Evolutionary conservation across 228 moss, liverwort and hornwort species (phyloP), one percentile per base, ranked within the genome.

Genomic region (Sphagnum magellanicum): DNA sequence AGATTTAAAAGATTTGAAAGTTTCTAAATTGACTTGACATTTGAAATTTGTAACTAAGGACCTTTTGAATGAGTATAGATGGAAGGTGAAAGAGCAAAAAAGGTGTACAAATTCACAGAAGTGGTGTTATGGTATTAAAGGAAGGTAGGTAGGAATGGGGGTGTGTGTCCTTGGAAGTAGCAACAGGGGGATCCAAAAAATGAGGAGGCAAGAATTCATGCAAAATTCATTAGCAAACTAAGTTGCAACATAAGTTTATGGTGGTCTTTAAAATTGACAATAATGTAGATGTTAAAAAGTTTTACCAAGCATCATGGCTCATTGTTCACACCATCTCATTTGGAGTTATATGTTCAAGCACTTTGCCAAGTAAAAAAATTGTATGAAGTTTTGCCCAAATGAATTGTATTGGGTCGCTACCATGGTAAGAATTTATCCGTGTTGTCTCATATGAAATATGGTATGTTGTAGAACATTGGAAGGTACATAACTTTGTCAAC

Each of bases 221-320:
- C 71, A n/a, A 79, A 74, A 16, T 53, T 61, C 63, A 67, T 81
- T 50, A 79, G 76, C 55, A 67, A 72, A 67, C 65, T 86, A 52
- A 81, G 81, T 69, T 75, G 81, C 64, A 84, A 60, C 71, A 73
- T 86, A 17, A 86, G 79, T 67, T 68, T 86, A 72, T 77, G 76
- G 64, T 86, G 85, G 85, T 81, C 81, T 5, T 72, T 77, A 32
- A 86, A 79, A 70, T 69, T 72, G 11, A 66, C 71, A 48, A 79
- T 32, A 32, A 32, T 32, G 32, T 32, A 32, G 1, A 32, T 32
- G 32, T 32, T 3, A 32, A 32, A 32, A 3, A 32, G 3, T 32
- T 32, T n/a, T 46, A 16, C 68, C 68, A 71, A 15, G 68, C 50
- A 61, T 64, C 73, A 52, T 73, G 66, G 68, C 32, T 8, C 59